Percentiles rank a stretch among this genome's conserved stretches.
Conservation (phyloP, 2,329 filamentous ascomycete genomes). For the Balansia obtecta region DNA sequence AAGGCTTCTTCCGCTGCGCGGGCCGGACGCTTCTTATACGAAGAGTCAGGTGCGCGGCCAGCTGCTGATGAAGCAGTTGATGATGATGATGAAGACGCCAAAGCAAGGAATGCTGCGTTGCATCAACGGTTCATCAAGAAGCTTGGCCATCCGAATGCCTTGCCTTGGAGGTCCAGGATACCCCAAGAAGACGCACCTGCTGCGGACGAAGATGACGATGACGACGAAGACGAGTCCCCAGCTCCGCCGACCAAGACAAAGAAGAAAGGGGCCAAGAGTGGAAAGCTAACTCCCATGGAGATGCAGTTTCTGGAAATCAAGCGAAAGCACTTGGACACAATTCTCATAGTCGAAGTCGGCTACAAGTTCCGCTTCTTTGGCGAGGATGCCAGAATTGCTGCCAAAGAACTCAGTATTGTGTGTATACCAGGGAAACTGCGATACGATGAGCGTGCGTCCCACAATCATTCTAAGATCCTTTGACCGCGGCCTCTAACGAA, state of each 20-base stretch:
- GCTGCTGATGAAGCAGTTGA: conserved; percentile 25
- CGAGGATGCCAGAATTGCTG: conserved; percentile 80
- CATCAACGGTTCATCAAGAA: conserved; percentile 84
- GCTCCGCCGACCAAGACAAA: conserved; percentile 34
- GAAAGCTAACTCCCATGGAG: conserved; percentile 89
- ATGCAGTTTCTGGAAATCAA: conserved; percentile 91
- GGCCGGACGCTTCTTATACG: conserved; percentile 41
- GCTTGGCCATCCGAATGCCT: conserved; percentile 73
- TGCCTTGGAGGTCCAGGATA: conserved; percentile 51
- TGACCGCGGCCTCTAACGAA: conserved; percentile 4
- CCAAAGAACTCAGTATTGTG: conserved; percentile 85
- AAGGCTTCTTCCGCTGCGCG: conserved; percentile 18
- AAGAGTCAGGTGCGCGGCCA: conserved; percentile 27
- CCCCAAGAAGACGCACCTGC: conserved; percentile 39
- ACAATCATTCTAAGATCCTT: neutral
- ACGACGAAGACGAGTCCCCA: conserved; percentile 37
- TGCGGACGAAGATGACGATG: conserved; percentile 42
- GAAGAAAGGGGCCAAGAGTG: conserved; percentile 59
- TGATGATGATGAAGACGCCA: conserved; percentile 37
- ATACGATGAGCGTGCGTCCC: conserved; percentile 68
- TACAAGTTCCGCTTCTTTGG: conserved; percentile 98
- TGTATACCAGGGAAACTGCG: conserved; percentile 93
- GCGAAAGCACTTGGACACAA: conserved; percentile 73
- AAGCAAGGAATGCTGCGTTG: conserved; percentile 53
- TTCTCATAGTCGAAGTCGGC: conserved; percentile 88